These are phyloP conservation scores for Carnegiea gigantea DNA, from an alignment of 179 eudicot genomes.

Conservation along the genomic window DNA sequence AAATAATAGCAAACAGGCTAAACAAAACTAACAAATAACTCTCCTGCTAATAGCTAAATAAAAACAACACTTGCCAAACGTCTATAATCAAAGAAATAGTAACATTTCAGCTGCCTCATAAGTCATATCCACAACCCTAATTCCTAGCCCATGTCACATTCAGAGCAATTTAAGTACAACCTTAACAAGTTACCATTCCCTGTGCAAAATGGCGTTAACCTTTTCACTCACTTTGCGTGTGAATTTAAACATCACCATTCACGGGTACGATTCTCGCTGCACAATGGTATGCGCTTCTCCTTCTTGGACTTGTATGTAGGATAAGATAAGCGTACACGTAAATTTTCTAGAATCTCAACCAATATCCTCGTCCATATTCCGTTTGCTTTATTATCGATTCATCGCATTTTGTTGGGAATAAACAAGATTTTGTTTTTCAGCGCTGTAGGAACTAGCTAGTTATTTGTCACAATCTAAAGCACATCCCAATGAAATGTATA, in stretches of 20 bases:
- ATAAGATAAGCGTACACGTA: not conserved
- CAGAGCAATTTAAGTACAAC: too few relatives aligned
- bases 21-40: too few relatives aligned
- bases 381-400: not conserved
- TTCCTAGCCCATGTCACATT: too few relatives aligned
- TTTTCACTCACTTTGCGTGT: not conserved
- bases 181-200: too few relatives aligned
- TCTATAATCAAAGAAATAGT: too few relatives aligned
- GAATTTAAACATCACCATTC: not conserved
- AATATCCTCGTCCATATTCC: not conserved
- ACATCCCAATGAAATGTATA: not conserved
- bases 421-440: not conserved
- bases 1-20: too few relatives aligned
- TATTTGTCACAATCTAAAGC: not conserved
- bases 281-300: not conserved
- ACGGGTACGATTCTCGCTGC: not conserved
- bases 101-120: too few relatives aligned
- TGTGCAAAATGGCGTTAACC: too few relatives aligned
- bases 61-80: too few relatives aligned
- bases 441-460: not conserved
- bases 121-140: too few relatives aligned
- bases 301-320: not conserved
- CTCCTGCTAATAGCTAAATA: too few relatives aligned
- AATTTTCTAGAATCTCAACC: too few relatives aligned
- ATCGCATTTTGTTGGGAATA: not conserved